Evolutionary conservation across 2,329 filamentous ascomycete genomes (phyloP).

Genomic region (Fusarium torulosum): DNA sequence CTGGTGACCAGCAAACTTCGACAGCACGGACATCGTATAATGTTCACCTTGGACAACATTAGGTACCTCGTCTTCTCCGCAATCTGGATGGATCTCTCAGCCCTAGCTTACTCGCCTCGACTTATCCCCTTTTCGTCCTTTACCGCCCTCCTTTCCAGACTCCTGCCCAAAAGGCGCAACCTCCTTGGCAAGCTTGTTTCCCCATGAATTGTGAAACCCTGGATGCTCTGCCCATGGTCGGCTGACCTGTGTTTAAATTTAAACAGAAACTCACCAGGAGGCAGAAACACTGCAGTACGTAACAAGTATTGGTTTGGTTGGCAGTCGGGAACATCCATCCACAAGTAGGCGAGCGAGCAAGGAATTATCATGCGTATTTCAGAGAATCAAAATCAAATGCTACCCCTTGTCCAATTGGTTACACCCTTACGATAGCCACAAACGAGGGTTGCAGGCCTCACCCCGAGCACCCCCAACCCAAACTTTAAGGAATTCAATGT

Average conservation of each 20-base stretch:
- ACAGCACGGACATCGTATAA: slow-evolving; percentile 33
- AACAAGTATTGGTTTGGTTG: slow-evolving; percentile 21
- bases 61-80: slow-evolving; percentile 25
- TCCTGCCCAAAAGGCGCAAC: not conserved
- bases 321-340: slow-evolving; percentile 8
- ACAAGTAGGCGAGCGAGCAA: slow-evolving; percentile 8
- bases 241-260: slow-evolving; percentile 12
- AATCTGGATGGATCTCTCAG: slow-evolving; percentile 31
- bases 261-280: slow-evolving; percentile 1
- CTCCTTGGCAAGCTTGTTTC: slow-evolving; percentile 34
- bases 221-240: slow-evolving; percentile 8
- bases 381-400: not conserved
- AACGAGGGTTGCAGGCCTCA: slow-evolving; percentile 26
- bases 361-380: slow-evolving; percentile 12
- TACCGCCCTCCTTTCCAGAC: slow-evolving; percentile 16
- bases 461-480: slow-evolving; percentile 1
- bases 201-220: slow-evolving; percentile 3
- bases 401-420: not conserved
- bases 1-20: slow-evolving; percentile 34
- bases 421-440: slow-evolving; percentile 13
- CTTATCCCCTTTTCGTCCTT: slow-evolving; percentile 22
- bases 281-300: slow-evolving; percentile 23
- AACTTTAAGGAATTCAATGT: slow-evolving; percentile 43
- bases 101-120: slow-evolving; percentile 28
- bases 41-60: not conserved